Conservation (phyloP, 2,329 filamentous ascomycete species). For the Aspergillus caelatus region DNA sequence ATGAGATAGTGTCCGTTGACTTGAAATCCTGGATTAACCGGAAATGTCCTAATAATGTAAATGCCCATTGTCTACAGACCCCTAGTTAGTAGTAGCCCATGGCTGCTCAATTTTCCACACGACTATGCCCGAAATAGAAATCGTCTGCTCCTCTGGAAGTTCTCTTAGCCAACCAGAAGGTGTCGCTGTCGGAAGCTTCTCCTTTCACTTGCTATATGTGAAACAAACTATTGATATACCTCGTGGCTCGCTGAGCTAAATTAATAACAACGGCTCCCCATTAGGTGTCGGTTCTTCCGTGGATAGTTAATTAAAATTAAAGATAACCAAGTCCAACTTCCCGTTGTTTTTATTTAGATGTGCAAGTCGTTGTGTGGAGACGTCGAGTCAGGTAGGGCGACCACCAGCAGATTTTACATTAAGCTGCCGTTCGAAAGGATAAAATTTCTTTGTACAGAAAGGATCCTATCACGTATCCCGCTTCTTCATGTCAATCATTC, state of each 20-base stretch:
- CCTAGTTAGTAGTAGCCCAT: too few relatives aligned
- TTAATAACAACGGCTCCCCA: not conserved
- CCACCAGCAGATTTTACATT: not conserved
- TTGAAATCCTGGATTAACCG: not conserved
- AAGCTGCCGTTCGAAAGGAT: not conserved
- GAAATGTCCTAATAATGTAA: too few relatives aligned
- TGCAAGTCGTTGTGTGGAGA: not conserved
- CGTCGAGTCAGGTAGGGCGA: not conserved
- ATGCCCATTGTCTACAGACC: too few relatives aligned
- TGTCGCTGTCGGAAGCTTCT: not conserved
- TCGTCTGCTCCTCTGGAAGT: too few relatives aligned
- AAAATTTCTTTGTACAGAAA: not conserved
- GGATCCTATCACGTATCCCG: not conserved
- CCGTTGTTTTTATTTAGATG: not conserved
- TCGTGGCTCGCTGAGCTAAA: not conserved
- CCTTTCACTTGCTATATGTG: not conserved
- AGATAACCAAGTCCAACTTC: not conserved
- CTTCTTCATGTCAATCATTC: not conserved
- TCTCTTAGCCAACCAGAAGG: too few relatives aligned
- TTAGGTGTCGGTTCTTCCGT: too few relatives aligned
- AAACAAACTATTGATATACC: not conserved
- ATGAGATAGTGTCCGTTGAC: not conserved
- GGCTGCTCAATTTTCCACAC: too few relatives aligned
- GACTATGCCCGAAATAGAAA: not conserved
- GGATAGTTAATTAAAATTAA: not conserved